A percentile compares a stretch with the other conserved stretches of the same genome.
phyloP scores from a whole-genome alignment of 2,329 filamentous ascomycete species.

The Fusarium sp. region DNA sequence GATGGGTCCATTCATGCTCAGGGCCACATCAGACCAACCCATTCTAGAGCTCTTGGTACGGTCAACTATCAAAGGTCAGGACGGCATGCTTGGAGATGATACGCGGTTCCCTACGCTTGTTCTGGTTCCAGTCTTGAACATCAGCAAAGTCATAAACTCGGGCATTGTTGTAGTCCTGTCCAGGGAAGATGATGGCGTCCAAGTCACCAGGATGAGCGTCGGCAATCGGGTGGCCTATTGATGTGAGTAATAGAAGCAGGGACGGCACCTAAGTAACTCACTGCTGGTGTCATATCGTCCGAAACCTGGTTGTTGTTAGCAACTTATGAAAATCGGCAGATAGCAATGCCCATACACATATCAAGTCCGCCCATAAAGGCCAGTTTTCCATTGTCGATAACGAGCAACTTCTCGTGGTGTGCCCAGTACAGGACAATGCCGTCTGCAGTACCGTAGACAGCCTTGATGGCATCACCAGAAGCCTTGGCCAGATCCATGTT shows the following conservation, averaged over 20 bases:
- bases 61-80: conserved; percentile 63
- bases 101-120: conserved; percentile 66
- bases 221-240: conserved; percentile 76
- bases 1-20: conserved; percentile 80
- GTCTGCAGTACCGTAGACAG: conserved; percentile 83
- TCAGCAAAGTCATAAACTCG: conserved; percentile 83
- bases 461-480: conserved; percentile 78
- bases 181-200: conserved; percentile 81
- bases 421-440: conserved; percentile 91
- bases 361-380: conserved; percentile 95
- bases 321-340: not conserved
- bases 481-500: conserved; percentile 70
- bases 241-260: conserved; percentile 16
- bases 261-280: conserved; percentile 37
- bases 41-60: conserved; percentile 83
- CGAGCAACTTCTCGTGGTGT: conserved; percentile 90
- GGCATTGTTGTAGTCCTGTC: conserved; percentile 94
- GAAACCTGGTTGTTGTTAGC: conserved; percentile 64
- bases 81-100: not conserved
- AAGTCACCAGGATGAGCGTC: conserved; percentile 85
- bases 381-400: conserved; percentile 76
- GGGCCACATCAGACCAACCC: conserved; percentile 90
- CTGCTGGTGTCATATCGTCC: conserved; percentile 90
- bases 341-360: conserved; percentile 64
- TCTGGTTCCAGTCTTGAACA: conserved; percentile 82